Percentiles rank a stretch among this genome's conserved stretches.
These are phyloP conservation scores for Lactarius deliciosus DNA, from an alignment of 768 basidiomycete species.

Conservation along the genomic window DNA sequence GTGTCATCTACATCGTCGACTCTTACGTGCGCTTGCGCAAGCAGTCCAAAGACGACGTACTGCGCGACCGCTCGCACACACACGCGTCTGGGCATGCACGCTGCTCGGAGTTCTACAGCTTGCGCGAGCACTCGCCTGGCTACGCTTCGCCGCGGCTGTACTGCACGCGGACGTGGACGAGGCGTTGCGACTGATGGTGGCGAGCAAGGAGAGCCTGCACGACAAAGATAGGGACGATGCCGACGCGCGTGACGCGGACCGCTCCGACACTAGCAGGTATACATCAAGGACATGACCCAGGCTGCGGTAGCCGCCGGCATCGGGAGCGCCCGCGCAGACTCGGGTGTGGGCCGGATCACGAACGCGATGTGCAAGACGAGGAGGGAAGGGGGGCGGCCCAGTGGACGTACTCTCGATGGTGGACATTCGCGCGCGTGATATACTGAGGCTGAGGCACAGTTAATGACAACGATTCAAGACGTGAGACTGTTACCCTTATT, in stretches of 20 bases:
- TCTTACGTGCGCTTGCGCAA: constrained; percentile 95
- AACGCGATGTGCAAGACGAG: constrained; percentile 67
- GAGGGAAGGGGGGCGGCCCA: constrained; percentile 42
- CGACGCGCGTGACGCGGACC: constrained; percentile 58
- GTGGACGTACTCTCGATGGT: constrained; percentile 72
- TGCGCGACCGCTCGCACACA: constrained; percentile 85
- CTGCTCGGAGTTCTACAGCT: constrained; percentile 92
- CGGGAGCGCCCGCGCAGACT: constrained; percentile 53
- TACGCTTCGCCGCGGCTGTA: constrained; percentile 81
- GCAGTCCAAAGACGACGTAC: constrained; percentile 85
- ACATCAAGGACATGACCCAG: constrained; percentile 82
- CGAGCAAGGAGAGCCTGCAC: constrained; percentile 86
- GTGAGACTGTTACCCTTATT: constrained; percentile 45
- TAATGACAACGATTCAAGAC: constrained; percentile 80
- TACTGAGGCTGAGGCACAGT: constrained; percentile 88
- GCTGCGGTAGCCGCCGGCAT: constrained; percentile 38
- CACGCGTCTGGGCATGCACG: constrained; percentile 95
- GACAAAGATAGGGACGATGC: constrained; percentile 72
- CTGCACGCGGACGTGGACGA: constrained; percentile 91
- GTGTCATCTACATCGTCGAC: constrained; percentile 93
- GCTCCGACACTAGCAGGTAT: constrained; percentile 82
- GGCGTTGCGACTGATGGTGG: constrained; percentile 94
- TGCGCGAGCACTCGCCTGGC: constrained; percentile 87
- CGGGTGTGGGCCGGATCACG: constrained; percentile 55
- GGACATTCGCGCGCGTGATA: constrained; percentile 85